These are phyloP conservation scores for Suillus occidentalis DNA, from an alignment of 768 basidiomycete species.

Conservation along the genomic window DNA sequence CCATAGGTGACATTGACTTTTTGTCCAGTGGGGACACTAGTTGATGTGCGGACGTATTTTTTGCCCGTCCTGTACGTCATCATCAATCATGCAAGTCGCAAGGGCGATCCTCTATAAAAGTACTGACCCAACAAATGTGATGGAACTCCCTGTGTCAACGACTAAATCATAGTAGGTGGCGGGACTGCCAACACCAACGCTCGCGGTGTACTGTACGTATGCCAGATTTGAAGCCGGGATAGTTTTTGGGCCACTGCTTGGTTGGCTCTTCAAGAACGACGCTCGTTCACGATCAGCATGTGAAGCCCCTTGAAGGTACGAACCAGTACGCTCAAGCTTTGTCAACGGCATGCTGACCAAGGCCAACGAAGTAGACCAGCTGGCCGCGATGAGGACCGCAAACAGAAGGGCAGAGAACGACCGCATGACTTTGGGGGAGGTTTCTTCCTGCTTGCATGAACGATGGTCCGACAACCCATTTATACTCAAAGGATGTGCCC, in stretches of 20 bases:
- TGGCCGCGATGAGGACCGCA: slow-evolving; percentile 10
- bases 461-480: neutral
- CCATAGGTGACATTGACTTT: slow-evolving; percentile 15
- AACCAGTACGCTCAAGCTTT: slow-evolving; percentile 14
- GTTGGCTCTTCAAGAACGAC: slow-evolving; percentile 8
- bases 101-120: neutral
- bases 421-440: slow-evolving; percentile 12
- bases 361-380: slow-evolving; percentile 7
- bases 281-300: slow-evolving; percentile 21
- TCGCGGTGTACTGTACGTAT: slow-evolving; percentile 20
- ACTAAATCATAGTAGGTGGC: slow-evolving; percentile 29
- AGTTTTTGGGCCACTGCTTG: slow-evolving; percentile 11
- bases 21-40: slow-evolving; percentile 26
- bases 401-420: slow-evolving; percentile 10
- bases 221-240: slow-evolving; percentile 16
- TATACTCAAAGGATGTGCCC: neutral
- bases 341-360: slow-evolving; percentile 13
- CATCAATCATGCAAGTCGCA: neutral
- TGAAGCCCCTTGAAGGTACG: slow-evolving; percentile 19
- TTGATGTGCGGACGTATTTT: slow-evolving; percentile 21
- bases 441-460: neutral
- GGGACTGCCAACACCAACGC: slow-evolving; percentile 28
- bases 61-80: slow-evolving; percentile 18
- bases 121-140: slow-evolving; percentile 29
- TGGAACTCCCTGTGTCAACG: slow-evolving; percentile 34